Conservation (phyloP, 225 moss, liverwort and hornwort species). For the Bryoerythrophyllum caledonicum region DNA sequence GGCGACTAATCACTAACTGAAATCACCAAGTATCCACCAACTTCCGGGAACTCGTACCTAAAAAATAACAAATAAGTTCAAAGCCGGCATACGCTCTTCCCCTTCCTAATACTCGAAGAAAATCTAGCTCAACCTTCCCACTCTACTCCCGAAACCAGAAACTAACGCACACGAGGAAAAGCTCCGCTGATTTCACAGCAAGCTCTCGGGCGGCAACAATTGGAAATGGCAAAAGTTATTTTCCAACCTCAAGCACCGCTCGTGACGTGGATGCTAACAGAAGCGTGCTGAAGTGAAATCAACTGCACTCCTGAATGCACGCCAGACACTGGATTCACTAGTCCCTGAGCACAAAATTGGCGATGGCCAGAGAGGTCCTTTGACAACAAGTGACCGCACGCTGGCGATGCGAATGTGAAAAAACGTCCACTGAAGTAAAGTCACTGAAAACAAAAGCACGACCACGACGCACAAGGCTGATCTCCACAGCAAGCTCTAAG, state of each 20-base stretch:
- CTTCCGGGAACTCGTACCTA: background rate
- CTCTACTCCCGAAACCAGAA: background rate
- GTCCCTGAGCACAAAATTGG: background rate
- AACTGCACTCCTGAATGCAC: background rate
- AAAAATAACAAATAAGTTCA: no score
- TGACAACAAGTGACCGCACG: background rate
- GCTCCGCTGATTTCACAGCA: no score
- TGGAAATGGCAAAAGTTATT: no score
- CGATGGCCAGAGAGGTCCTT: background rate
- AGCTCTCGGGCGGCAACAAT: no score
- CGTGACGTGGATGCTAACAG: no score
- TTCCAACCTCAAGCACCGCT: no score
- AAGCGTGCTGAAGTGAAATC: no score
- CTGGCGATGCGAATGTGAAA: background rate
- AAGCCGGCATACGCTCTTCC: no score
- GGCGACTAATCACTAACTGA: background rate
- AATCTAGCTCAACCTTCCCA: constrained; percentile 11
- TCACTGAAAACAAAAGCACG: background rate
- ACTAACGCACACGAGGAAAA: no score
- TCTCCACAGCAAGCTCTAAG: background rate
- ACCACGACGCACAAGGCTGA: background rate
- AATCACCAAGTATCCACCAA: background rate
- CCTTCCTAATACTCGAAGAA: background rate
- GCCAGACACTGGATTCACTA: background rate
- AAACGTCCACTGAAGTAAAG: background rate